Base-by-base conservation (phyloP, 805 yeast genomes). In the Metschnikowia continentalis region DNA sequence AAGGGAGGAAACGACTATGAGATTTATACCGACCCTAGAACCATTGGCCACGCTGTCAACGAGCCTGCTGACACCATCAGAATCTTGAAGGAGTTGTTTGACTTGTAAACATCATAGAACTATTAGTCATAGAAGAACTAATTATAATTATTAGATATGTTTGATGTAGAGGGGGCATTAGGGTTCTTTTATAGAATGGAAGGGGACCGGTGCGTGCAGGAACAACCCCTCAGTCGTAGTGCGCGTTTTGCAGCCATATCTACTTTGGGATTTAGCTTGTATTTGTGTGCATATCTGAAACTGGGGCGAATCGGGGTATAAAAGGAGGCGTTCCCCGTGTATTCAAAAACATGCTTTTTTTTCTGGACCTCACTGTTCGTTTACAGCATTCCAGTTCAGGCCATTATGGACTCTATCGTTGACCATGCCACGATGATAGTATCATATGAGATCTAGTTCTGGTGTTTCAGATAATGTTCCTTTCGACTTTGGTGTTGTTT, bases 1-100 rank as follows among this genome's bases (percentile, higher is more conserved):
- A 72, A 83, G 76, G 99, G 99, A 68, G 99, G 99, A 77, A 94
- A 94, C 76, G 99, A 94, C 77, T 94, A 86, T 76, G 99, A 94
- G 81, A 94, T 94, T 72, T 94, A 86, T 79, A 77, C 69, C 63
- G 99, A 94, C 71, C 71, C 77, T 49, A 89, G 99, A 83, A 91
- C 97, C 58, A 84, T 88, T 57, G 99, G 99, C 63, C 98, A 94
- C 68, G 83, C 97, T 54, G 98, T 94, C 60, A 79, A 80, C 63
- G 75, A 80, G 62, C 99, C 99, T 61, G 87, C 74, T 42, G 99
- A 94, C 74, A 94, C 99, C 60, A 83, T 83, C 61, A 81, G 73
- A 62, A 86, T 88, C 75, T 82, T 94, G 71, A 87, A 83, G 69
- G 96, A 94, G 72, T 64, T 86, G 51, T 94, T 92, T 73, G 70